Evolutionary conservation across 1,139 yeast species (phyloP).

Genomic region (Yamadazyma atlantica): DNA sequence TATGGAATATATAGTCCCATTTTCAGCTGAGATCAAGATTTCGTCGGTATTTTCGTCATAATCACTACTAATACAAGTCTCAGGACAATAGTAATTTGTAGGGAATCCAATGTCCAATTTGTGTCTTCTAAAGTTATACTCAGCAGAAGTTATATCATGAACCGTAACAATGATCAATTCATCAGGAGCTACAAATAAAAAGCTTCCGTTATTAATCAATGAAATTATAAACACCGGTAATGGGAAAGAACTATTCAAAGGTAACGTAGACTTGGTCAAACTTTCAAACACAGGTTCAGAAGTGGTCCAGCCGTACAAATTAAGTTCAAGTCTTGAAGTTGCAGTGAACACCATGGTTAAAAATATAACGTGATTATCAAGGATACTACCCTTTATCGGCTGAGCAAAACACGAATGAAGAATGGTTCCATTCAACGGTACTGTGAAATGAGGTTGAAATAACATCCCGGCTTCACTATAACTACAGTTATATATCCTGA

Average conservation of each 20-base stretch:
- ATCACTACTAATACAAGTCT: constrained; percentile 13
- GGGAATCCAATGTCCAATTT: constrained; percentile 33
- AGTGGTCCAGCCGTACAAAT: constrained; percentile 42
- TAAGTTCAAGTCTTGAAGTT: constrained; percentile 34
- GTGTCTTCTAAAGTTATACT: constrained; percentile 30
- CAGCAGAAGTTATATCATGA: constrained; percentile 49
- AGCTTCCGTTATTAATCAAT: constrained; percentile 30
- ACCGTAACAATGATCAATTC: constrained; percentile 34
- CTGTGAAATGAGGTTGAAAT: constrained; percentile 39
- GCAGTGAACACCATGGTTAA: constrained; percentile 38
- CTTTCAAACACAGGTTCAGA: constrained; percentile 25
- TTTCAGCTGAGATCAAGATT: constrained; percentile 40
- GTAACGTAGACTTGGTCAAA: constrained; percentile 25
- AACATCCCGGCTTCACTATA: constrained; percentile 37
- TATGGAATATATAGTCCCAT: constrained; percentile 40
- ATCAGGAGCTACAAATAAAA: constrained; percentile 31
- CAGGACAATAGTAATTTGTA: constrained; percentile 33
- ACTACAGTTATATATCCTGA: constrained; percentile 38
- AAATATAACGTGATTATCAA: constrained; percentile 34
- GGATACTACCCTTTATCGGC: constrained; percentile 24
- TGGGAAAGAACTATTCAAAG: constrained; percentile 37
- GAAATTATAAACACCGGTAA: constrained; percentile 44
- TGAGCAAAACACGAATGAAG: constrained; percentile 46
- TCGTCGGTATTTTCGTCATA: constrained; percentile 26
- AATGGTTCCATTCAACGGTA: constrained; percentile 42